Base-by-base conservation (phyloP, 495 filamentous ascomycete genomes). In the Ramalina peruviana region DNA sequence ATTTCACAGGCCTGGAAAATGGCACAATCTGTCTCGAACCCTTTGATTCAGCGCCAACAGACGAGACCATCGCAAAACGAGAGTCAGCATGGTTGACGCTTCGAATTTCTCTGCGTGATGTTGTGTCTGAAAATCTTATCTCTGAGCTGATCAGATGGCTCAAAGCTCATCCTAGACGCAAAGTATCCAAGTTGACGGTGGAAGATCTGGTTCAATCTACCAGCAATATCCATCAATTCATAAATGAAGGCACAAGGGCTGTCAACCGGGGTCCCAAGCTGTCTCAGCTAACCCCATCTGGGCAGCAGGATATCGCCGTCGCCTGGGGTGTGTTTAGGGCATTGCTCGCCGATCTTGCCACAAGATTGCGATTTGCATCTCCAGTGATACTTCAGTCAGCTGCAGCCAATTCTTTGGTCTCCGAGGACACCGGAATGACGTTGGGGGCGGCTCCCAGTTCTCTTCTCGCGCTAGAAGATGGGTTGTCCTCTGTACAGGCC, bases 21-120 rank as follows among this genome's bases (percentile, higher is more conserved):
- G 44, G 44, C 10, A 49, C 46, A 40, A 39, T 49, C 6, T 30
- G 46, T 49, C 46, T 49, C n/a, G 46, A 49, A 27, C 46, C 13
- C 30, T 49, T 49, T 17, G 44, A 46, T 27, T 17, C 23, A 27
- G 30, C 15, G 20, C 46, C 4, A 3, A 20, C 15, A 12, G 21
- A 12, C 6, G 37, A 43, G 20, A 16, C 3, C 17, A 3, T 27
- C 41, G 46, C 36, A 21, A 49, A 23, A 38, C 21, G 15, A 40
- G 46, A 49, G 46, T 30, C 46, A 40, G 33, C 46, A 10, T 49
- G 37, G 46, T 36, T 40, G 30, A 49, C 46, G 3, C 20, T 49
- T 15, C 37, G 16, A 40, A 33, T 40, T 10, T 49, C 30, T 40
- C 15, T 49, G 17, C 46, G 46, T 15, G 46, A 49, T 40, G 20